Base-by-base conservation (phyloP, 768 basidiomycete species). In the Termitomyces sp. region DNA sequence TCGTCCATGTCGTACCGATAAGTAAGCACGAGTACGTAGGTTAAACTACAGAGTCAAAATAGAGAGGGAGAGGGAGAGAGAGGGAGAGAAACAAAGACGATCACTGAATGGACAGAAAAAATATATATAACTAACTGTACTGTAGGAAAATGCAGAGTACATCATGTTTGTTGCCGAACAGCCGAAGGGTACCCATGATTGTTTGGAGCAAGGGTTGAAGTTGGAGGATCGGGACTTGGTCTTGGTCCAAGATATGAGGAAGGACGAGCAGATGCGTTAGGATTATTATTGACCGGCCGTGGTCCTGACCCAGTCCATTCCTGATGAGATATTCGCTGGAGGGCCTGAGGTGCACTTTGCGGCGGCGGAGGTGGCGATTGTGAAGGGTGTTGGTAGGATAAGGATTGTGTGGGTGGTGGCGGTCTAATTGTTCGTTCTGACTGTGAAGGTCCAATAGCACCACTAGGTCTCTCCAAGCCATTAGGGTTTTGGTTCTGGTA, bases 1-100 rank as follows among this genome's bases (percentile, higher is more conserved):
- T 82, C 77, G 82, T 85, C 83, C 84, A 69, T 83, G 76, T 72
- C 77, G 78, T 80, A 80, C 74, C 69, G 69, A 72, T 78, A 60
- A 76, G 70, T 68, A 63, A 72, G 67, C 38, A 58, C 56, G 65
- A 63, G 59, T 61, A 66, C 61, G 62, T 62, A 59, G 65, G 66
- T 76, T 84, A 81, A 78, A 84, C 73, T 84, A 85, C 84, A 85
- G 73, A 77, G 75, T 73, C 73, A 73, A 71, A 65, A 67, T 23
- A 11, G 35, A 37, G 16, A 37, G 14, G 16, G 16, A 37, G 16
- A 37, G 11, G 16, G 11, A 37, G 35, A 37, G 14, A 37, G 35
- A 37, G 35, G 16, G 37, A 38, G n/a, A 40, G n/a, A 43, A 68
- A 67, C 60, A 63, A 59, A 62, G 55, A 59, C 62, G 66, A 61